phyloP scores from a whole-genome alignment of 192 early-diverging fungal genomes.

The Phycomyces nitens region DNA sequence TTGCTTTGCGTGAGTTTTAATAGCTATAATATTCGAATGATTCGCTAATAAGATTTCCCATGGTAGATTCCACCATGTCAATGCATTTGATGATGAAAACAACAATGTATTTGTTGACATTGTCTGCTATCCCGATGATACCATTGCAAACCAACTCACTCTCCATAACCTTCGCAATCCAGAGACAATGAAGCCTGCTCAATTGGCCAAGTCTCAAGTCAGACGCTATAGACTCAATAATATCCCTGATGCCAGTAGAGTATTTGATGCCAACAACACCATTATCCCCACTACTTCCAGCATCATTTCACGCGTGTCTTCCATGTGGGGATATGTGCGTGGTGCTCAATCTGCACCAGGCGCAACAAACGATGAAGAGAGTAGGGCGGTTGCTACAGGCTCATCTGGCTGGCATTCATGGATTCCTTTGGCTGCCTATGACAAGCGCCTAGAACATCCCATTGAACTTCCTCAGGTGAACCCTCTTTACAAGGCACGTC shows the following conservation, averaged over 20 bases:
- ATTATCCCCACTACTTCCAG: conserved; percentile 19
- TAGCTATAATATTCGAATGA: background rate
- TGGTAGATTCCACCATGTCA: conserved; percentile 59
- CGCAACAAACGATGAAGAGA: background rate
- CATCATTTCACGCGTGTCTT: conserved; percentile 12
- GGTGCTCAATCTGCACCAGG: background rate
- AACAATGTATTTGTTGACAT: conserved; percentile 58
- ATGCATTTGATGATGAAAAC: conserved; percentile 63
- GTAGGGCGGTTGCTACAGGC: background rate
- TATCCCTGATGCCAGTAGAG: conserved; percentile 46
- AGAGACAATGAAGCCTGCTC: conserved; percentile 30
- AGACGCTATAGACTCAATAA: conserved; percentile 60
- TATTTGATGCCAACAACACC: conserved; percentile 41
- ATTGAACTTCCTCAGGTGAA: conserved; percentile 43
- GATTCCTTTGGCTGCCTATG: conserved; percentile 25
- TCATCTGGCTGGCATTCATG: conserved; percentile 19
- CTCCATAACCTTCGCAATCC: conserved; percentile 52
- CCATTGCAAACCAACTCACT: conserved; percentile 55
- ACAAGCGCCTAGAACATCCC: conserved; percentile 10
- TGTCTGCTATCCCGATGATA: conserved; percentile 58
- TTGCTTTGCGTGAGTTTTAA: conserved; percentile 34
- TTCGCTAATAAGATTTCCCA: background rate
- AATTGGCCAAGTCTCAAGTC: conserved; percentile 49
- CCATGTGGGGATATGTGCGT: conserved; percentile 15
- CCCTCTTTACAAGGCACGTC: conserved; percentile 24